phyloP scores from a whole-genome alignment of 495 filamentous ascomycete genomes.

The Chlorociboria aeruginascens region DNA sequence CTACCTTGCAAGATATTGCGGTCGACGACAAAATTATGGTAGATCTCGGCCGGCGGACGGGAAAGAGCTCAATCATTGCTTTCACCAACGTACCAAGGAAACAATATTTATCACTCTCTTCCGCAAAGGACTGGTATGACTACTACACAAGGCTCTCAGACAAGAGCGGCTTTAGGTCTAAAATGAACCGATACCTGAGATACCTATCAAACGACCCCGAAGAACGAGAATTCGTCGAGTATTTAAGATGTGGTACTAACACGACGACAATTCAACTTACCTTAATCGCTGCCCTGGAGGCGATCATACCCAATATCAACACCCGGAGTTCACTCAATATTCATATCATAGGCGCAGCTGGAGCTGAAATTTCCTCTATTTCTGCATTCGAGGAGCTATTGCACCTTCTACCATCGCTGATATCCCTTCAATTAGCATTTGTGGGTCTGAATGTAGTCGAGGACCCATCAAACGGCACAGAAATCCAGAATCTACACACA shows the following conservation, averaged over 20 bases:
- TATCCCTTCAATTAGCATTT: slow-evolving; percentile 1
- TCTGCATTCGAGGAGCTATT: slow-evolving; percentile 8
- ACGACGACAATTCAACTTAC: slow-evolving; percentile 7
- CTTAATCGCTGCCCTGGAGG: slow-evolving; percentile 3
- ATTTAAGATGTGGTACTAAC: slow-evolving; percentile 3
- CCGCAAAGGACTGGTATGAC: slow-evolving; percentile 4
- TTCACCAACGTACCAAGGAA: slow-evolving; percentile 1
- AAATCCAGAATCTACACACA: slow-evolving; percentile 3
- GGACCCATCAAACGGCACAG: neutral
- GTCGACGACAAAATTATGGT: slow-evolving; percentile 1
- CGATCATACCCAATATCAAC: slow-evolving; percentile 2
- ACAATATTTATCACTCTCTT: slow-evolving; percentile 5
- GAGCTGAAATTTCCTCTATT: slow-evolving; percentile 1
- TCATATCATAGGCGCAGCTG: slow-evolving; percentile 5
- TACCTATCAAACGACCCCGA: neutral
- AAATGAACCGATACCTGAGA: neutral
- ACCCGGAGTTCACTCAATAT: slow-evolving; percentile 3
- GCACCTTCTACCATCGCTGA: slow-evolving; percentile 6
- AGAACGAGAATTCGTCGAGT: slow-evolving; percentile 2
- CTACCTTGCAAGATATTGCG: slow-evolving; percentile 3
- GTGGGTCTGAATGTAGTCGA: slow-evolving; percentile 1
- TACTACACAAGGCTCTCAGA: slow-evolving; percentile 8
- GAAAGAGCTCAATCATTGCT: neutral
- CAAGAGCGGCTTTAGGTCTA: neutral
- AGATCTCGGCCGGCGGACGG: neutral